Percentiles rank a stretch among this genome's conserved stretches.
phyloP scores from a whole-genome alignment of 2,329 filamentous ascomycete species.

The Cordyceps pruinosa region DNA sequence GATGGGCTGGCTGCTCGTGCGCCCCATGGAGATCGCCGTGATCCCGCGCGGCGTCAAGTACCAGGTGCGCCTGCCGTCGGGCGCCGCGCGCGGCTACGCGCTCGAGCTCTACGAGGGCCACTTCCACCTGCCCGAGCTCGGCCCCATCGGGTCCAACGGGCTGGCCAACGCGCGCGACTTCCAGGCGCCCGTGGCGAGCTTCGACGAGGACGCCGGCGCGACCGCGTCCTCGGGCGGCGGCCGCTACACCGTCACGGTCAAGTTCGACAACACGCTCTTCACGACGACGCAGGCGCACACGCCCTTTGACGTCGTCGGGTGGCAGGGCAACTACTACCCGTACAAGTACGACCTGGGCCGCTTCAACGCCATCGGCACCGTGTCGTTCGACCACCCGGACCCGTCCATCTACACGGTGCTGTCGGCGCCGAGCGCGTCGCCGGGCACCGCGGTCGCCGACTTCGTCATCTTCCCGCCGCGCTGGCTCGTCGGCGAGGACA shows the following conservation, averaged over 20 bases:
- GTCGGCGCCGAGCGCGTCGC: slow-evolving; percentile 52
- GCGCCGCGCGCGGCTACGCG: slow-evolving; percentile 60
- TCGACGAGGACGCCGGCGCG: slow-evolving; percentile 47
- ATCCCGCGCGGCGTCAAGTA: slow-evolving; percentile 64
- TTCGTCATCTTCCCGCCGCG: slow-evolving; percentile 68
- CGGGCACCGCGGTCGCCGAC: slow-evolving; percentile 60
- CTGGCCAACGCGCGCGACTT: slow-evolving; percentile 66
- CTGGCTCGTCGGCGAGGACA: slow-evolving; percentile 63
- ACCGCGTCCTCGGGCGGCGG: slow-evolving; percentile 32
- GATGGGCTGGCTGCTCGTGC: slow-evolving; percentile 59
- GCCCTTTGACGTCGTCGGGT: slow-evolving; percentile 72
- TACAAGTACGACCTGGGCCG: slow-evolving; percentile 77
- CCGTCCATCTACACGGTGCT: slow-evolving; percentile 71
- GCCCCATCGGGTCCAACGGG: slow-evolving; percentile 61
- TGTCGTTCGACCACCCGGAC: slow-evolving; percentile 72
- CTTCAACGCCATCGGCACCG: slow-evolving; percentile 67
- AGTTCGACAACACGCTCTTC: slow-evolving; percentile 64
- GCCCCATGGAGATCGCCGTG: slow-evolving; percentile 66
- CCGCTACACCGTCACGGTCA: slow-evolving; percentile 48
- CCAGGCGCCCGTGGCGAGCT: slow-evolving; percentile 58
- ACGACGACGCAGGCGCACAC: slow-evolving; percentile 59
- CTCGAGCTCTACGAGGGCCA: slow-evolving; percentile 63
- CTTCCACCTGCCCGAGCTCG: slow-evolving; percentile 59
- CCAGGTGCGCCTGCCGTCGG: slow-evolving; percentile 53
- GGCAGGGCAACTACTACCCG: slow-evolving; percentile 74